Evolutionary conservation across 2,329 filamentous ascomycete genomes (phyloP), one percentile per base, ranked within the genome.

Genomic region (Hypoxylon sp.): DNA sequence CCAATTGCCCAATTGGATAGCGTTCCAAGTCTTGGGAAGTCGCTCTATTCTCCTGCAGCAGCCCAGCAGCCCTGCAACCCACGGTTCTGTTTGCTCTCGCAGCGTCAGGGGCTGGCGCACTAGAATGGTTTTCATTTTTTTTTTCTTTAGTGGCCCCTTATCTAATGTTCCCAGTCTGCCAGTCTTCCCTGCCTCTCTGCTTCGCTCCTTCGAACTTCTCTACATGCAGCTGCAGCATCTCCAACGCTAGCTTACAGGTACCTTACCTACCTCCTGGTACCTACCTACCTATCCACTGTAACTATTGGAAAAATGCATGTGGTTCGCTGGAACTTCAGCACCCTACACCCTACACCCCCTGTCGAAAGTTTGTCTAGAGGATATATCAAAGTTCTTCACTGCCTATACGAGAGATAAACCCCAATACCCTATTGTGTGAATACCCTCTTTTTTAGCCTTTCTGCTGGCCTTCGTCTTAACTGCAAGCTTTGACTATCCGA

Each of bases 341-440:
- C 25, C 25, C 25, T 25, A 50, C 25, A 31, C 25, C 25, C 25
- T 27, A 50, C 42, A 40, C 59, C 60, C 40, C 40, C 44, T 48
- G 55, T 48, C 55, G 22, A 46, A 70, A 61, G 44, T 65, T 57
- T 51, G 40, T 51, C 33, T 53, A 31, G 20, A 48, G 37, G 20
- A 44, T 22, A 37, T 69, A 69, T 68, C 67, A 70, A 58, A 72
- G 66, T 72, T 72, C 66, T 72, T 62, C 31, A 44, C 48, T 70
- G 64, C 67, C 33, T 72, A 72, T 68, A 72, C 67, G 66, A 72
- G 61, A 54, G 46, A 67, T 49, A 56, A 66, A 62, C 37, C 61
- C 40, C 59, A 62, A 42, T 70, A 72, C 69, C 67, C 67, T 70
- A 72, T 70, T 70, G 69, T 65, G 68, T 54, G 66, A 64, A 72